Conservation (phyloP, 2,329 filamentous ascomycete genomes). For the Cadophora sp. region DNA sequence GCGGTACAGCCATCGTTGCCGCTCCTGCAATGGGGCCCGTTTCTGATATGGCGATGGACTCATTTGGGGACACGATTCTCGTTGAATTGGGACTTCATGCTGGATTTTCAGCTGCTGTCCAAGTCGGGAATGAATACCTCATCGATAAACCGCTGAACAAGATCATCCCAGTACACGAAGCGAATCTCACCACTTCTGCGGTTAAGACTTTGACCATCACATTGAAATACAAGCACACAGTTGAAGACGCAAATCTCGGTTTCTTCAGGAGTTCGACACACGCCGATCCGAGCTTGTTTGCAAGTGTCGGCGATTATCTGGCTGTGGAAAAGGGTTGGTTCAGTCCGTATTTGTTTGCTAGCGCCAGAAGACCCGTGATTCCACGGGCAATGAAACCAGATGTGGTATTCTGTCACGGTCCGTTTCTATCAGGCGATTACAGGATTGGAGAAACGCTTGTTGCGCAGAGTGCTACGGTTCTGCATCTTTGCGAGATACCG, state of each 20-base stretch:
- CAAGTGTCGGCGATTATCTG: conserved; percentile 25
- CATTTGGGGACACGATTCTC: conserved; percentile 25
- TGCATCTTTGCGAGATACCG: conserved; percentile 26
- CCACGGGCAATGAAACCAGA: conserved; percentile 28
- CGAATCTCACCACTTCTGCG: conserved; percentile 23
- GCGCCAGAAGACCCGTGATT: conserved; percentile 28
- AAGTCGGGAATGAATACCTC: conserved; percentile 21
- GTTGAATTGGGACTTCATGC: conserved; percentile 26
- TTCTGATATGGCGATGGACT: conserved; percentile 24
- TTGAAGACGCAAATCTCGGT: conserved; percentile 26
- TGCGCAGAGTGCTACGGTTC: conserved; percentile 26
- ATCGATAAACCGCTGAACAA: conserved; percentile 28
- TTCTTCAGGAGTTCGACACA: conserved; percentile 29
- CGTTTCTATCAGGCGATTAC: conserved; percentile 28
- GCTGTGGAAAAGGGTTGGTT: conserved; percentile 29
- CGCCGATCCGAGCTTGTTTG: conserved; percentile 27
- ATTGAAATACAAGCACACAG: conserved; percentile 27
- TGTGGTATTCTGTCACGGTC: conserved; percentile 28
- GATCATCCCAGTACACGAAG: conserved; percentile 26
- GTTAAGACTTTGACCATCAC: conserved; percentile 29
- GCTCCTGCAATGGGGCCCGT: conserved; percentile 27
- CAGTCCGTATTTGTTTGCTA: conserved; percentile 29
- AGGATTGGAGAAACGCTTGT: conserved; percentile 26
- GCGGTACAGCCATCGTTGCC: conserved; percentile 25
- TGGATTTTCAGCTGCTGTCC: conserved; percentile 25